Conservation (phyloP, 2,329 filamentous ascomycete species). For the Delphinella strobiligena region DNA sequence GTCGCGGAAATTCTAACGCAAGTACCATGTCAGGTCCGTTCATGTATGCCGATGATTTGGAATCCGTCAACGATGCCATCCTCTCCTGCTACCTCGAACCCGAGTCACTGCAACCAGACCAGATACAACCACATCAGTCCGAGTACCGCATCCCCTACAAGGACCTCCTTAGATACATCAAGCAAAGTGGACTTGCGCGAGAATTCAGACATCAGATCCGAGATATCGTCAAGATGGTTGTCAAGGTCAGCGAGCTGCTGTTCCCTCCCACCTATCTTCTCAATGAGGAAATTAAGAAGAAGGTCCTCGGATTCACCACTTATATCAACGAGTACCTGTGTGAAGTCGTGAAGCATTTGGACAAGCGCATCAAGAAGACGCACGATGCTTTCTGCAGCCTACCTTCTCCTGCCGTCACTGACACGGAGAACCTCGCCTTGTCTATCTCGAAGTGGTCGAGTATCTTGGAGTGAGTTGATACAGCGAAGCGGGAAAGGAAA, state of each 20-base stretch:
- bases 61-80: neutral
- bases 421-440: neutral
- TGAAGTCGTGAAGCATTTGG: neutral
- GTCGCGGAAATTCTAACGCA: neutral
- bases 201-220: neutral
- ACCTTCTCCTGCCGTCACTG: neutral
- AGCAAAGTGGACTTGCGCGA: neutral
- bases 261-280: constrained; percentile 7
- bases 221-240: constrained; percentile 5
- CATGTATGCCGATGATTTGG: constrained; percentile 3
- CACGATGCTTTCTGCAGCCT: neutral
- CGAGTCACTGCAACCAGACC: too few relatives aligned
- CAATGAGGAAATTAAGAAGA: neutral
- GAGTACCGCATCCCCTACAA: neutral
- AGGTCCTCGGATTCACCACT: constrained; percentile 1
- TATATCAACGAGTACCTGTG: constrained; percentile 5
- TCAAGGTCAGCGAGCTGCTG: constrained; percentile 1
- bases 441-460: constrained; percentile 1
- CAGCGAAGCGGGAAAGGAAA: too few relatives aligned
- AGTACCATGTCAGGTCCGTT: constrained; percentile 1
- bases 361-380: constrained; percentile 1
- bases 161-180: neutral
- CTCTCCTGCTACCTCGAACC: constrained; percentile 1
- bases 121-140: neutral
- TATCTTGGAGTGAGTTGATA: constrained; percentile 5